Evolutionary conservation across 768 basidiomycete species (phyloP), one percentile per base, ranked within the genome.

Genomic region (Royoungia palumana): DNA sequence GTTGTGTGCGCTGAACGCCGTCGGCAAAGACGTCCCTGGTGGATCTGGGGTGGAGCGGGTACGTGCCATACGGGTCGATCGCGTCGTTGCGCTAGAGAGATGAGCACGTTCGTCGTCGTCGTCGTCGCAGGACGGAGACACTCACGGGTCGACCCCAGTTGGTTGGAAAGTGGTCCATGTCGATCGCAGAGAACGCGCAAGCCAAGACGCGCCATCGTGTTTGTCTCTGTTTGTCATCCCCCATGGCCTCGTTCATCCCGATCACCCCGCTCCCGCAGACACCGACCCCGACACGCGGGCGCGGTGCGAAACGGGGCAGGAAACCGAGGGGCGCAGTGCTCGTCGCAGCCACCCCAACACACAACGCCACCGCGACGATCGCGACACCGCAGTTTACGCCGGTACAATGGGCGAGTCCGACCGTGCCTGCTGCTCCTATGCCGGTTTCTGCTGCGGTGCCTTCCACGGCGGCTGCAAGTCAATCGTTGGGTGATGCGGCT

Each of bases 91-190:
- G 74, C 89, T 91, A n/a, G 19, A 27, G 25, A 6, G 2, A 11
- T 22, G 25, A 2, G 12, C 41, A 5, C 58, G 41, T 22, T 34
- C 28, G 21, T 5, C 5, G 3, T 12, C 9, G 2, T 1, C 5
- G 3, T 12, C 9, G 2, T 1, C 9, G 3, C 6, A 27, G 5
- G 8, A 16, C 7, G 4, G 0, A 16, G 12, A 17, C 24, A 68
- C 85, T 58, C 64, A 87, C 87, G 41, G 86, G 87, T 39, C 83
- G 75, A 30, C 88, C 89, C 88, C 88, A 90, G 74, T 83, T 87
- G 28, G 82, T 82, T 30, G 89, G 86, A 69, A 87, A 87, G 67
- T 90, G 89, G 65, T 90, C 87, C 88, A 90, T 89, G 53, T 36
- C 48, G 51, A 52, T 47, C 28, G 45, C n/a, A n/a, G n/a, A n/a